Percentiles rank a stretch among this genome's conserved stretches.
These are phyloP conservation scores for Talaromyces nanjingensis DNA, from an alignment of 495 filamentous ascomycete genomes.

Conservation along the genomic window DNA sequence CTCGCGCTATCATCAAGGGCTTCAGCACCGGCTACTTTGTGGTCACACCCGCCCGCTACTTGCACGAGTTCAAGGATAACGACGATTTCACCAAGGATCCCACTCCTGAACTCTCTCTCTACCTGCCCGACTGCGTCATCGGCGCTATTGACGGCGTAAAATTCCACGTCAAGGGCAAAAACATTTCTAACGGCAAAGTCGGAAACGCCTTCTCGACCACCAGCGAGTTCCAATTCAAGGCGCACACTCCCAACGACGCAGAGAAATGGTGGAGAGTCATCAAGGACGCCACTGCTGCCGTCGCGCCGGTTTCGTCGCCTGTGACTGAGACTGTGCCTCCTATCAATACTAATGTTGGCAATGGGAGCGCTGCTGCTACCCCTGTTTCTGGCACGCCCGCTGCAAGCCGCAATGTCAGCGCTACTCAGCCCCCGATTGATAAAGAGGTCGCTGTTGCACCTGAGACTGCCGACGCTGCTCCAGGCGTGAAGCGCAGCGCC, in stretches of 20 bases:
- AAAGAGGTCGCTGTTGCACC: slow-evolving; percentile 11
- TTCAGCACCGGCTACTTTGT: slow-evolving; percentile 83
- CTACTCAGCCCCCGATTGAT: slow-evolving; percentile 16
- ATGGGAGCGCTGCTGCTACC: background rate
- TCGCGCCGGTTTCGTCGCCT: slow-evolving; percentile 8
- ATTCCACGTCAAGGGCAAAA: slow-evolving; percentile 94
- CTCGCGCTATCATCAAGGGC: slow-evolving; percentile 67
- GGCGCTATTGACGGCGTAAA: slow-evolving; percentile 70
- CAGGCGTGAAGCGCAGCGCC: slow-evolving; percentile 18
- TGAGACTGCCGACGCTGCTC: background rate
- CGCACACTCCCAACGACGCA: slow-evolving; percentile 65
- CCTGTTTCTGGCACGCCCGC: background rate
- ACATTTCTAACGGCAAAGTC: slow-evolving; percentile 56
- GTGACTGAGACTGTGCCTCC: slow-evolving; percentile 13
- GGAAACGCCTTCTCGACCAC: slow-evolving; percentile 52
- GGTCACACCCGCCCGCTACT: slow-evolving; percentile 73
- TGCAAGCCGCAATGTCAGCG: slow-evolving; percentile 8
- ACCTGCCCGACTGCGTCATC: slow-evolving; percentile 82
- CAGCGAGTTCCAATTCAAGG: slow-evolving; percentile 64
- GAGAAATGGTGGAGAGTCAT: slow-evolving; percentile 79
- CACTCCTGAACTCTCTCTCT: slow-evolving; percentile 77
- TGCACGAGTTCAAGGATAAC: slow-evolving; percentile 94
- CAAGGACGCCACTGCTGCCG: slow-evolving; percentile 28
- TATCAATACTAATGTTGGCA: slow-evolving; percentile 3
- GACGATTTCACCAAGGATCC: slow-evolving; percentile 81